phyloP scores from a whole-genome alignment of 768 basidiomycete species.

The Pleurotus ostreatus region DNA sequence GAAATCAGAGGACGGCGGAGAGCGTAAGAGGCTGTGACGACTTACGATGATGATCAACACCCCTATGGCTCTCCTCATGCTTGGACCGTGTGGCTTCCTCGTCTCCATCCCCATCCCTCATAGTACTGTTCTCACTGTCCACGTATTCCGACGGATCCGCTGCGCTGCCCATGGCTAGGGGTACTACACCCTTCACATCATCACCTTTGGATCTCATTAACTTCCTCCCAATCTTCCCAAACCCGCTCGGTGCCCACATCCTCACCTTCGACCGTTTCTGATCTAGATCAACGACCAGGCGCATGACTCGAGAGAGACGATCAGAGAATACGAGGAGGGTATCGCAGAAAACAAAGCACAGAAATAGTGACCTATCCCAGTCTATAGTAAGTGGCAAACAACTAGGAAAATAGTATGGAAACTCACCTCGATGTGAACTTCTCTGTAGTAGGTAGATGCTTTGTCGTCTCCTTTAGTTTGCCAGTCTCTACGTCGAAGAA shows the following conservation, averaged over 20 bases:
- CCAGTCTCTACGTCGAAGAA: slow-evolving; percentile 37
- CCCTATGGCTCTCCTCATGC: slow-evolving; percentile 4
- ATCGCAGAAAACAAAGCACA: slow-evolving; percentile 42
- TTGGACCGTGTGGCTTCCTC: no score
- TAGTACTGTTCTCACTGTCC: neutral
- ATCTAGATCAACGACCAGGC: slow-evolving; percentile 29
- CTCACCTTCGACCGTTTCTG: slow-evolving; percentile 28
- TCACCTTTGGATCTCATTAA: slow-evolving; percentile 21
- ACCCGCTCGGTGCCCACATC: slow-evolving; percentile 40
- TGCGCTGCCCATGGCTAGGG: slow-evolving; percentile 32
- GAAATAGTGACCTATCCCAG: slow-evolving; percentile 33
- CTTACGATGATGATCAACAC: slow-evolving; percentile 7
- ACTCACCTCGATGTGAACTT: slow-evolving; percentile 36
- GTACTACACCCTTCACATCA: slow-evolving; percentile 13
- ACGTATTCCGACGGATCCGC: slow-evolving; percentile 30
- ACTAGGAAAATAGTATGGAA: neutral
- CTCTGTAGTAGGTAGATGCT: slow-evolving; percentile 16
- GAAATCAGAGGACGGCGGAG: neutral
- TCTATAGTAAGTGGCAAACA: neutral
- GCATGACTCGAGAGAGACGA: slow-evolving; percentile 26
- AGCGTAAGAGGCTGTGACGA: neutral
- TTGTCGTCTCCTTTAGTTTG: slow-evolving; percentile 18
- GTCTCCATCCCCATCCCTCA: neutral
- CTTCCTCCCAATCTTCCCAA: slow-evolving; percentile 33
- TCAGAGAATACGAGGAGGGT: slow-evolving; percentile 37